These are phyloP conservation scores for sorghum (Sorghum bicolor) DNA, from an alignment of 176 grass and related monocot genomes.

Conservation along the genomic window DNA sequence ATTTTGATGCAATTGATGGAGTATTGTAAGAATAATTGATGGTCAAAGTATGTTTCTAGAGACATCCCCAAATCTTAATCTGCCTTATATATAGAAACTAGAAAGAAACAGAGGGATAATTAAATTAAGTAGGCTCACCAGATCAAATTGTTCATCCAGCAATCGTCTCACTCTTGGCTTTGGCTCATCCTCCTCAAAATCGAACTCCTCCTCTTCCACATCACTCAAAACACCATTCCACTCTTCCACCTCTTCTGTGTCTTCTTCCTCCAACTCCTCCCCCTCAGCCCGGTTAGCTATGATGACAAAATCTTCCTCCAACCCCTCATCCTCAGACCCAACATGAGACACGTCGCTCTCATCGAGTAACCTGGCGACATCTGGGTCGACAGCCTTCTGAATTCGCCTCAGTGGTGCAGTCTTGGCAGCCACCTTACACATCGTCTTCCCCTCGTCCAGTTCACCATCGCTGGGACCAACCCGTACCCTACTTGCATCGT, in stretches of 20 bases:
- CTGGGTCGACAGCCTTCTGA: slow-evolving; percentile 63
- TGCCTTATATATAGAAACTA: background rate
- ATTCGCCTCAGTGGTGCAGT: slow-evolving; percentile 51
- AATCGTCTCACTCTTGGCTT: slow-evolving; percentile 55
- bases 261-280: slow-evolving; percentile 45
- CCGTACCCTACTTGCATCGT: slow-evolving; percentile 79
- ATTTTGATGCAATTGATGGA: background rate
- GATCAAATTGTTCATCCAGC: slow-evolving; percentile 93
- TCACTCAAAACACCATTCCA: slow-evolving; percentile 30
- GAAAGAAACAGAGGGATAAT: background rate
- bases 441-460: slow-evolving; percentile 41
- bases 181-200: slow-evolving; percentile 35
- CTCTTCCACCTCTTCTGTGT: slow-evolving; percentile 28
- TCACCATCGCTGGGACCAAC: slow-evolving; percentile 51
- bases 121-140: slow-evolving; percentile 41
- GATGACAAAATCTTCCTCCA: slow-evolving; percentile 97
- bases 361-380: slow-evolving; percentile 65
- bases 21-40: background rate
- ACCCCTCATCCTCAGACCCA: slow-evolving; percentile 67
- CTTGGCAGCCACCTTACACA: slow-evolving; percentile 69
- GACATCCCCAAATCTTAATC: background rate
- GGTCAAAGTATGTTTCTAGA: background rate
- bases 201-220: slow-evolving; percentile 22
- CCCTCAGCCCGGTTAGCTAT: slow-evolving; percentile 71
- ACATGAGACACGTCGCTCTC: slow-evolving; percentile 52